phyloP scores from a whole-genome alignment of 2,329 filamentous ascomycete genomes.

The Penicillium frequentans region DNA sequence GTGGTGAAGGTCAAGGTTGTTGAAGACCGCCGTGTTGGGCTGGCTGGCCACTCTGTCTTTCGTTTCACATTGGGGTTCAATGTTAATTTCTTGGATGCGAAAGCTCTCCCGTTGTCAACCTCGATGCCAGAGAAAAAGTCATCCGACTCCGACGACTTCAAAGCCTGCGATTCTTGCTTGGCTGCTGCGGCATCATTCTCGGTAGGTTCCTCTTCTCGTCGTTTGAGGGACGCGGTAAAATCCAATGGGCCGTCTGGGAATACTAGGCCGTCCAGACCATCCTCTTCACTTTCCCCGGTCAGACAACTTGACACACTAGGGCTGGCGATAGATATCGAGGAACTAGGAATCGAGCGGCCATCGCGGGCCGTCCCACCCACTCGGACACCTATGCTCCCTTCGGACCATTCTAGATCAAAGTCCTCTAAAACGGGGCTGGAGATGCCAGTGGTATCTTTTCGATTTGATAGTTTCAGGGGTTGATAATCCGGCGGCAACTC shows the following conservation, averaged over 20 bases:
- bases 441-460: conserved; percentile 62
- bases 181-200: conserved; percentile 16
- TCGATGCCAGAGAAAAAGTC: conserved; percentile 88
- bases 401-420: conserved; percentile 80
- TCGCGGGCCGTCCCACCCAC: conserved; percentile 84
- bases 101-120: conserved; percentile 77
- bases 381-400: conserved; percentile 87
- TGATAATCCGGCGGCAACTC: conserved; percentile 68
- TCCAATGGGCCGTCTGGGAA: conserved; percentile 81
- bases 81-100: conserved; percentile 76
- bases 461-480: conserved; percentile 60
- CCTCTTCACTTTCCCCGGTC: conserved; percentile 89
- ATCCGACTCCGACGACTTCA: conserved; percentile 50
- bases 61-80: conserved; percentile 90
- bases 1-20: conserved; percentile 81
- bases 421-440: conserved; percentile 67
- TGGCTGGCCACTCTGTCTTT: conserved; percentile 68
- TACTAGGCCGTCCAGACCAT: conserved; percentile 85
- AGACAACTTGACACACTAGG: conserved; percentile 90
- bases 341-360: conserved; percentile 76
- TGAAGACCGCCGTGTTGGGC: conserved; percentile 69
- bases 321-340: conserved; percentile 83
- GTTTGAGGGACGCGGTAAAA: conserved; percentile 74
- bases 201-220: conserved; percentile 57
- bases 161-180: conserved; percentile 9